Evolutionary conservation across 768 basidiomycete genomes (phyloP), one percentile per base, ranked within the genome.

Genomic region (Suillus subluteus): DNA sequence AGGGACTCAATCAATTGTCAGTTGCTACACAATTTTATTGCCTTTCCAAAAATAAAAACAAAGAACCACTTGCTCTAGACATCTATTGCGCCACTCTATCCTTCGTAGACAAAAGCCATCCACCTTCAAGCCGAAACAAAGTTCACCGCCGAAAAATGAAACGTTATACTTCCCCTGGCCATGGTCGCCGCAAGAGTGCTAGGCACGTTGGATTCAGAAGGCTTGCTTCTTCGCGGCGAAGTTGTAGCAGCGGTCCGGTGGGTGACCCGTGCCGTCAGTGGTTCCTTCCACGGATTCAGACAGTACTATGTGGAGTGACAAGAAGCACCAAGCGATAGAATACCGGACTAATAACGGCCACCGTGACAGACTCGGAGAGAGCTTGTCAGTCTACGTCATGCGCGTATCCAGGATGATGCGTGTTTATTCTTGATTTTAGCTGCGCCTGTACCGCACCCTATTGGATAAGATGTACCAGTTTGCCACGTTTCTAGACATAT

Each of bases 41-140:
- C 3, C 6, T 50, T 16, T 26, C 52, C 52, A 52, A 52, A 52
- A 32, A 52, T 52, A 32, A 54, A 54, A 32, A 55, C 18, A 68
- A 71, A 16, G 72, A 74, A n/a, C 70, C 68, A 0, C 69, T 74
- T 63, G 73, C 76, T 12, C 70, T 71, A 44, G 69, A 75, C 21
- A 79, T 92, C 63, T 96, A 95, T 75, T 76, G 83, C 58, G 92
- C 94, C 62, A 83, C 91, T 26, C 86, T 96, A 58, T 96, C 92
- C 26, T n/a, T 91, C 95, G 23, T 85, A 98, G 54, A 83, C 93
- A 58, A 98, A 98, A 73, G 82, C 88, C n/a, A 89, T 98, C 68
- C 84, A 98, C 56, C 83, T 92, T 46, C 97, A 98, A 80, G 96
- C 96, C 23, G 96, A 98, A 80, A 91, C 89, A 0, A 97, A 99